Evolutionary conservation across 495 filamentous ascomycete species (phyloP).

Genomic region (Penicillium daleae): DNA sequence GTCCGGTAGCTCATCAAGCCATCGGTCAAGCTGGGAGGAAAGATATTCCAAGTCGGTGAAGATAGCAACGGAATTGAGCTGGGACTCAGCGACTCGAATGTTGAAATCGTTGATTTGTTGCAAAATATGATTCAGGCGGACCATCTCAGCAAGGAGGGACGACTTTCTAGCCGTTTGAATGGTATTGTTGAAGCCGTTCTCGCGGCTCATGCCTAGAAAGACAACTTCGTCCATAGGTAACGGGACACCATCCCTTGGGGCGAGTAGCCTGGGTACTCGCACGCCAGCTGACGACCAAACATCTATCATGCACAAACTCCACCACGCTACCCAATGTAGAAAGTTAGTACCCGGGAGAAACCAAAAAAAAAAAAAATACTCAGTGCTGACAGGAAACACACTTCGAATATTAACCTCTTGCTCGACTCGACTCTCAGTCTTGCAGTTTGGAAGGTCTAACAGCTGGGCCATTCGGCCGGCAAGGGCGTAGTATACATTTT

Average conservation of each 20-base stretch:
- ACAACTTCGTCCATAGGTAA: constrained; percentile 38
- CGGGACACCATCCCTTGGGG: constrained; percentile 24
- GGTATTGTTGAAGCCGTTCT: constrained; percentile 12
- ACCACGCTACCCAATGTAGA: constrained; percentile 35
- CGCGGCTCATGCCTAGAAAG: constrained; percentile 21
- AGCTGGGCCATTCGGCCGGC: constrained; percentile 31
- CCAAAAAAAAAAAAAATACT: background rate
- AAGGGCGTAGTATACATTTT: constrained; percentile 26
- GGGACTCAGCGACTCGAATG: constrained; percentile 23
- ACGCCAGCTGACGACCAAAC: constrained; percentile 45
- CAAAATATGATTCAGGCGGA: constrained; percentile 39
- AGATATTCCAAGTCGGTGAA: constrained; percentile 25
- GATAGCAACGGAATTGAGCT: constrained; percentile 14
- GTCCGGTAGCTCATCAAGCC: constrained; percentile 32
- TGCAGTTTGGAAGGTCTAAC: constrained; percentile 25
- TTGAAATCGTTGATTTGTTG: constrained; percentile 41
- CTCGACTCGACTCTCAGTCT: constrained; percentile 14
- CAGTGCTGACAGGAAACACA: constrained; percentile 9
- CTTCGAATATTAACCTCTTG: constrained; percentile 33
- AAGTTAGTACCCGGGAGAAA: background rate
- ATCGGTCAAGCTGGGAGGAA: constrained; percentile 33
- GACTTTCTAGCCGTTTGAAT: constrained; percentile 8
- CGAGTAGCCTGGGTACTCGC: constrained; percentile 34
- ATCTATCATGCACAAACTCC: constrained; percentile 49
- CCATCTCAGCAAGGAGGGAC: constrained; percentile 40